These are phyloP conservation scores for Zasmidium citrigriseum DNA, from an alignment of 2,329 filamentous ascomycete genomes.

Conservation along the genomic window DNA sequence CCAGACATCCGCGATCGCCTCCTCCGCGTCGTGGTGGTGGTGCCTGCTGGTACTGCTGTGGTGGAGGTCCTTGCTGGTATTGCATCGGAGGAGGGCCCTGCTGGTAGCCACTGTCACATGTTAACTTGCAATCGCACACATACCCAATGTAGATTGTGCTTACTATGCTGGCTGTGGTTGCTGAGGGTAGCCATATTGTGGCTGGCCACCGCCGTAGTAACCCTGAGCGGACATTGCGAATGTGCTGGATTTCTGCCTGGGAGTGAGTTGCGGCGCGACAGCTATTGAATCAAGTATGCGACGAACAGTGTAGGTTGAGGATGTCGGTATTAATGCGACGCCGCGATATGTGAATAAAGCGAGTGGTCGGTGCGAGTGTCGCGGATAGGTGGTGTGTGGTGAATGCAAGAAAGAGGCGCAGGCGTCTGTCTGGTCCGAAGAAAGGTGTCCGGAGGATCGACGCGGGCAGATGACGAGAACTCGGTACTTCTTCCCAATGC, in stretches of 20 bases:
- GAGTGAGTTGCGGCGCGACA: constrained; percentile 7
- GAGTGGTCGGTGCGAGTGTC: too few species aligned
- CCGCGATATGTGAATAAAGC: too few species aligned
- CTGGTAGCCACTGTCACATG: constrained; percentile 22
- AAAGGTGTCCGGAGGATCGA: too few species aligned
- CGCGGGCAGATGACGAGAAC: too few species aligned
- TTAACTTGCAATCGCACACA: background rate
- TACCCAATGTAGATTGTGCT: too few species aligned
- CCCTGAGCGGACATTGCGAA: constrained; percentile 44
- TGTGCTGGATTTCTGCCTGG: background rate
- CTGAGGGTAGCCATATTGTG: constrained; percentile 28
- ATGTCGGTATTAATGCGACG: too few species aligned
- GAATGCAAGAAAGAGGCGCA: too few species aligned
- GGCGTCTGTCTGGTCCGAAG: too few species aligned
- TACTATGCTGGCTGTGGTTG: constrained; percentile 42
- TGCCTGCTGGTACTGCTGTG: constrained; percentile 49
- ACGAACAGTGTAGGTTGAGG: too few species aligned
- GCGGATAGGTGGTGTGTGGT: too few species aligned
- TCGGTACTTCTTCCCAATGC: too few species aligned
- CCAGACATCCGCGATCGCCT: constrained; percentile 54
- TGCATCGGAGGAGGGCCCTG: constrained; percentile 31
- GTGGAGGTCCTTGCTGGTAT: constrained; percentile 43
- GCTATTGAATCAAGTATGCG: too few species aligned
- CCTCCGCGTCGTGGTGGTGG: constrained; percentile 42
- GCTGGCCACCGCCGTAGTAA: constrained; percentile 40